Evolutionary conservation across 2,329 filamentous ascomycete species (phyloP).

Genomic region (Calonectria fujianensis): DNA sequence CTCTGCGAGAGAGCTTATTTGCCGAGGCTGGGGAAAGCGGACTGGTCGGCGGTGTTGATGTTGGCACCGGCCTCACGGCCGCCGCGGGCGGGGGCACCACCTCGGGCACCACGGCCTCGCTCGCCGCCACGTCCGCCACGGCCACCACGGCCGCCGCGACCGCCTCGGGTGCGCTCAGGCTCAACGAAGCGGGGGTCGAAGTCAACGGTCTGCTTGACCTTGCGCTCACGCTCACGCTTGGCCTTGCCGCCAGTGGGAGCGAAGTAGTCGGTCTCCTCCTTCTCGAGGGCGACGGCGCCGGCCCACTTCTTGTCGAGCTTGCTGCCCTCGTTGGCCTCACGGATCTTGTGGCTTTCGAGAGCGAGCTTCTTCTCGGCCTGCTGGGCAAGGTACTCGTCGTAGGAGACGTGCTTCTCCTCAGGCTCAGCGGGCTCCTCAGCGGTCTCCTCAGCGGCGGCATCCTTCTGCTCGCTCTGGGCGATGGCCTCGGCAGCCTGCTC

Average conservation of each 20-base stretch:
- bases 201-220: conserved; percentile 92
- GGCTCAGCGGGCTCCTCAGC: conserved; percentile 74
- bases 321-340: conserved; percentile 94
- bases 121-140: conserved; percentile 68
- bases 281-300: conserved; percentile 82
- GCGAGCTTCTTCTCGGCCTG: conserved; percentile 83
- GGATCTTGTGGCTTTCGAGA: conserved; percentile 81
- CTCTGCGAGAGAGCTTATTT: conserved; percentile 62
- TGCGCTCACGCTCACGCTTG: conserved; percentile 90
- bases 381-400: conserved; percentile 88
- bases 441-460: conserved; percentile 73
- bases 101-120: conserved; percentile 38
- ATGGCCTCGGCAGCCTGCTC: conserved; percentile 94
- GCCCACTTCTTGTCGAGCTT: conserved; percentile 96
- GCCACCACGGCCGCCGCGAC: conserved; percentile 65
- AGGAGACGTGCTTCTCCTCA: conserved; percentile 93
- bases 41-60: conserved; percentile 76
- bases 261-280: conserved; percentile 87
- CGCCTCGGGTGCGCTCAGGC: conserved; percentile 74
- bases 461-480: conserved; percentile 88
- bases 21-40: conserved; percentile 77
- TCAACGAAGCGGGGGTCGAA: conserved; percentile 91
- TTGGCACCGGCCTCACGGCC: conserved; percentile 57
- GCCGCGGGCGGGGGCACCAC: conserved; percentile 51
- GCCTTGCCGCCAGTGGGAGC: conserved; percentile 84